A percentile compares a stretch with the other conserved stretches of the same genome.
phyloP scores from a whole-genome alignment of 495 filamentous ascomycete species.

The Aspergillus campestris region DNA sequence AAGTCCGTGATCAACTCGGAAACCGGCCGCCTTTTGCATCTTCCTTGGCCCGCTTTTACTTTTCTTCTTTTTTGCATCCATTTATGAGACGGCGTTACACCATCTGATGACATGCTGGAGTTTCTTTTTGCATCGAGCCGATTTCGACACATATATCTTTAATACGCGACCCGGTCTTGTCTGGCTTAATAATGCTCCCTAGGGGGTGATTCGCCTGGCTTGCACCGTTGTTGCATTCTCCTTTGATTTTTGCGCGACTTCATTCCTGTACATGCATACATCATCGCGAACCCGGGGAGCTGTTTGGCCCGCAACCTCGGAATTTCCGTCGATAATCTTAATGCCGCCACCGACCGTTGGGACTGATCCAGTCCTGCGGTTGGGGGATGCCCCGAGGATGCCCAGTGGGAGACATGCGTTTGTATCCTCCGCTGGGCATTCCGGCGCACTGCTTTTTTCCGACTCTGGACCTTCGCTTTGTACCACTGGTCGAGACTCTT shows the following conservation, averaged over 20 bases:
- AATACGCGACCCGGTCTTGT: constrained; percentile 16
- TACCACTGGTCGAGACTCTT: constrained; percentile 27
- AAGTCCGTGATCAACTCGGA: constrained; percentile 8
- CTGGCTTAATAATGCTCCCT: background rate
- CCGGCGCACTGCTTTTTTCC: constrained; percentile 17
- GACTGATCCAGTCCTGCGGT: constrained; percentile 13
- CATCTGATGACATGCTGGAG: constrained; percentile 34
- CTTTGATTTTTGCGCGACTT: background rate
- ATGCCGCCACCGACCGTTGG: constrained; percentile 19
- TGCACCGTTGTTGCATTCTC: background rate
- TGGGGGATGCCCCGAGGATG: constrained; percentile 11
- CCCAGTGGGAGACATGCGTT: constrained; percentile 36
- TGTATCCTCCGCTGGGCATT: constrained; percentile 23
- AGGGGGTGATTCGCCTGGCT: background rate
- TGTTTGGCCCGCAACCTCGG: background rate
- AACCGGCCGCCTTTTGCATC: constrained; percentile 18
- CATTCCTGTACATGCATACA: constrained; percentile 26
- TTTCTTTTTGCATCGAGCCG: constrained; percentile 37
- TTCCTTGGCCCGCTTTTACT: constrained; percentile 15
- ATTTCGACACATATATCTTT: constrained; percentile 39
- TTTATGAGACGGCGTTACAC: constrained; percentile 33
- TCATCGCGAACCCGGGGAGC: constrained; percentile 8
- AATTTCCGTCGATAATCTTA: constrained; percentile 39
- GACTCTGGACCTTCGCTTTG: constrained; percentile 36
- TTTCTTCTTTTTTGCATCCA: constrained; percentile 13